phyloP scores from a whole-genome alignment of 1,139 yeast species.

The Yamadazyma sp. region DNA sequence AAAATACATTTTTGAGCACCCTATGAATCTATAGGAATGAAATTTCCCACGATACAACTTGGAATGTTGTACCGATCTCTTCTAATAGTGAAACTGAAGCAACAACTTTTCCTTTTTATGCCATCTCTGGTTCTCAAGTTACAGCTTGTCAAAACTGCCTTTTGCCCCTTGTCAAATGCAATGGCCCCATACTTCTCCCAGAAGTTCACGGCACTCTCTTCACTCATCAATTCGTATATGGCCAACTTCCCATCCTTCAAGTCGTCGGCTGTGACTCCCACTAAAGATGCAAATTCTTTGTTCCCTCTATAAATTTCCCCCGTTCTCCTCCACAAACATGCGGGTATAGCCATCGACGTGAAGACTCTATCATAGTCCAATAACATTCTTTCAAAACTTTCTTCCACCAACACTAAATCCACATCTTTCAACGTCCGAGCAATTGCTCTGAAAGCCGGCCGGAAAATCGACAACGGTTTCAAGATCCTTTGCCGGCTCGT shows the following conservation, averaged over 20 bases:
- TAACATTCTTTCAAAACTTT: constrained; percentile 89
- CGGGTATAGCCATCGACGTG: constrained; percentile 97
- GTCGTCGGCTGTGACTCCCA: constrained; percentile 90
- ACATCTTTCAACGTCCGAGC: constrained; percentile 90
- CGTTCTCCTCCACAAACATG: constrained; percentile 95
- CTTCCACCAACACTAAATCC: constrained; percentile 90
- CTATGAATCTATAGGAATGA: constrained; percentile 73
- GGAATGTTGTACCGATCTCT: constrained; percentile 94
- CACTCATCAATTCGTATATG: constrained; percentile 92
- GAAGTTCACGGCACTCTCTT: constrained; percentile 95
- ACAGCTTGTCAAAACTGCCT: constrained; percentile 92
- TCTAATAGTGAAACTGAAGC: constrained; percentile 91
- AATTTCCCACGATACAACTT: constrained; percentile 93
- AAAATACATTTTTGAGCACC: background rate
- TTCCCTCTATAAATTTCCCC: constrained; percentile 96
- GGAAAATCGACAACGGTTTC: constrained; percentile 79
- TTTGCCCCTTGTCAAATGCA: constrained; percentile 94
- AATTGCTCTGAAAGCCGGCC: constrained; percentile 94
- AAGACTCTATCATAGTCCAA: constrained; percentile 93
- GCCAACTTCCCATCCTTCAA: constrained; percentile 90
- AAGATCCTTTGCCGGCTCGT: constrained; percentile 84
- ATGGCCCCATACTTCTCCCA: constrained; percentile 98
- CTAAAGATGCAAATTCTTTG: constrained; percentile 93
- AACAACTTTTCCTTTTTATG: constrained; percentile 77
- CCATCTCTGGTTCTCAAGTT: constrained; percentile 84